A percentile compares a stretch with the other conserved stretches of the same genome.
phyloP scores from a whole-genome alignment of 352 stramenopile genomes.

The Labyrinthula sp. region DNA sequence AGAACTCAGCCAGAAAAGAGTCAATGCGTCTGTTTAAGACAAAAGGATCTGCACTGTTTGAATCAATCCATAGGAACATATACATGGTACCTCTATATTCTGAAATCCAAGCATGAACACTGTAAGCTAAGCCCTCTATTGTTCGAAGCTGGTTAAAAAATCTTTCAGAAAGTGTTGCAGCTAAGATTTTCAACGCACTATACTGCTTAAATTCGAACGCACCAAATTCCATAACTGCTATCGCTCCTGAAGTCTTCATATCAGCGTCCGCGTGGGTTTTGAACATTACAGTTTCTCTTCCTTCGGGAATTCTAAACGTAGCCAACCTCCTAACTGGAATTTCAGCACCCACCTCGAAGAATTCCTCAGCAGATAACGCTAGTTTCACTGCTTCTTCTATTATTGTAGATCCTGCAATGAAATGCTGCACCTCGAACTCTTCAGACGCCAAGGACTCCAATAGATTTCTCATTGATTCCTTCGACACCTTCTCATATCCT shows the following conservation, averaged over 20 bases:
- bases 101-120: slow-evolving; percentile 47
- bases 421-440: too few species aligned
- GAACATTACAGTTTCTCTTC: slow-evolving; percentile 41
- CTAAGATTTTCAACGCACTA: slow-evolving; percentile 49
- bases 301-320: slow-evolving; percentile 42
- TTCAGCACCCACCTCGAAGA: neutral
- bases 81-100: slow-evolving; percentile 41
- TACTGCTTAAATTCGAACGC: slow-evolving; percentile 34
- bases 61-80: slow-evolving; percentile 55
- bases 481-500: too few species aligned
- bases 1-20: slow-evolving; percentile 38
- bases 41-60: slow-evolving; percentile 44
- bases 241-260: slow-evolving; percentile 50
- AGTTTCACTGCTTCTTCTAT: too few species aligned
- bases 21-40: slow-evolving; percentile 50
- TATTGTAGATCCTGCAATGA: too few species aligned
- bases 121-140: slow-evolving; percentile 65
- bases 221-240: slow-evolving; percentile 46
- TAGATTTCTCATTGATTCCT: too few species aligned
- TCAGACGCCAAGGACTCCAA: too few species aligned
- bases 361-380: too few species aligned
- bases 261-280: slow-evolving; percentile 45
- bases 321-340: slow-evolving; percentile 22
- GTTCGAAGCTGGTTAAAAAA: slow-evolving; percentile 74
- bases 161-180: slow-evolving; percentile 60